Base-by-base conservation (phyloP, 2,329 filamentous ascomycete species). In the Penicillium hesseltinei region DNA sequence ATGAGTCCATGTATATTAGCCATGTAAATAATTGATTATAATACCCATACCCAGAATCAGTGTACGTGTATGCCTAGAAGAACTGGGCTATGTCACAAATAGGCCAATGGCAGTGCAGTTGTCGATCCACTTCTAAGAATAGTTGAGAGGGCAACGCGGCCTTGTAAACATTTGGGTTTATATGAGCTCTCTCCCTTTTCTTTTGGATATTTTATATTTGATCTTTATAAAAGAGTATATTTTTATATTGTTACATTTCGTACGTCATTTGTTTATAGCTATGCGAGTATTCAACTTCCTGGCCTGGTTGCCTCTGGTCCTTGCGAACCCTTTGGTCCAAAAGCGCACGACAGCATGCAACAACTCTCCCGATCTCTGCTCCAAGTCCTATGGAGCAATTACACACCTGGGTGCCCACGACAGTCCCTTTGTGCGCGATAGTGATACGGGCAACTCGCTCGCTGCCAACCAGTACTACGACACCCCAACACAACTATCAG, bases 371-470 rank as follows among this genome's bases (percentile, higher is more conserved):
- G 77, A 81, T 43, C 82, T 94, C 40, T 94, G 91, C 79, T 78
- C 77, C 60, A 84, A 84, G 62, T 77, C 83, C 19, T 94, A 94
- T 78, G 87, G 85, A 76, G 85, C 88, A 64, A 83, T 94, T 65
- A 92, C 90, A 3, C 83, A 92, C 72, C 84, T 93, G 68, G 89
- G 89, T 23, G 88, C 88, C 19, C 90, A 92, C 76, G 83, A 92
- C 75, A 86, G 84, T 59, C 81, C 89, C 11, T 92, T 92, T 71
- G 73, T 92, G 43, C 81, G 88, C 49, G 86, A 91, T 66, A 72
- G 77, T 27, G 81, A 80, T 54, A 88, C 85, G 0, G 78, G 76
- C 59, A 84, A 87, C 72, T 85, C 84, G 27, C 73, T 85, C 3
- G 82, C 86, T 2, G 89, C 88, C 6, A 89, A 91, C 72, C 90